Percentiles rank a stretch among this genome's conserved stretches.
Conservation (phyloP, 495 filamentous ascomycete species). For the Achaetomiella virescens region DNA sequence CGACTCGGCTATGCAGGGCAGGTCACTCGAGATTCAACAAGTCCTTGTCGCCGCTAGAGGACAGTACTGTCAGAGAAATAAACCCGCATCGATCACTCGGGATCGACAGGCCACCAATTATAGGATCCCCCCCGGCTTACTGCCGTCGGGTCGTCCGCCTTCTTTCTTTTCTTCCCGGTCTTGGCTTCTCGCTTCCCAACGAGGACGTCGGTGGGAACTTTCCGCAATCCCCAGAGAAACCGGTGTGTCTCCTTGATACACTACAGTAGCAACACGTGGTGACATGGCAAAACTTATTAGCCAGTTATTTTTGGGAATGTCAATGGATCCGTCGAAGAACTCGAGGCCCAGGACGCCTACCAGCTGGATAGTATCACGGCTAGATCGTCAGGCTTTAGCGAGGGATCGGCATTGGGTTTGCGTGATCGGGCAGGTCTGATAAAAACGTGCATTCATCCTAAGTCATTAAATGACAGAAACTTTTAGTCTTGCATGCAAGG, state of each 20-base stretch:
- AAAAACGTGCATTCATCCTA: not conserved
- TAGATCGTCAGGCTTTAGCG: no score
- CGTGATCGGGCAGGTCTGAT: not conserved
- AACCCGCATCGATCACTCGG: not conserved
- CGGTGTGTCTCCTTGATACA: no score
- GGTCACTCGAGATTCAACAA: no score
- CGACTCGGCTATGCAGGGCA: no score
- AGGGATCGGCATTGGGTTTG: not conserved
- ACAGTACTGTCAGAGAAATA: not conserved
- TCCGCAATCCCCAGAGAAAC: not conserved
- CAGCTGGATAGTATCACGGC: no score
- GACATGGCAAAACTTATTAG: not conserved
- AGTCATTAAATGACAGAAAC: not conserved
- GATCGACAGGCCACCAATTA: not conserved
- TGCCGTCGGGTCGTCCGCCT: not conserved
- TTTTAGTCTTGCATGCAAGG: not conserved
- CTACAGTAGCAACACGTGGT: not conserved
- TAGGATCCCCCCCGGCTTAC: not conserved
- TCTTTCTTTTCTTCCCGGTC: not conserved
- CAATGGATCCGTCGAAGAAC: not conserved
- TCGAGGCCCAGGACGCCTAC: no score
- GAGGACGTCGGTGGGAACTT: not conserved
- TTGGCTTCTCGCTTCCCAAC: constrained; percentile 1
- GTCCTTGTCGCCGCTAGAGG: no score
- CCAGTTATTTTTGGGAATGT: constrained; percentile 6